phyloP scores from a whole-genome alignment of 2,329 filamentous ascomycete species.

The Sporothrix curviconia region DNA sequence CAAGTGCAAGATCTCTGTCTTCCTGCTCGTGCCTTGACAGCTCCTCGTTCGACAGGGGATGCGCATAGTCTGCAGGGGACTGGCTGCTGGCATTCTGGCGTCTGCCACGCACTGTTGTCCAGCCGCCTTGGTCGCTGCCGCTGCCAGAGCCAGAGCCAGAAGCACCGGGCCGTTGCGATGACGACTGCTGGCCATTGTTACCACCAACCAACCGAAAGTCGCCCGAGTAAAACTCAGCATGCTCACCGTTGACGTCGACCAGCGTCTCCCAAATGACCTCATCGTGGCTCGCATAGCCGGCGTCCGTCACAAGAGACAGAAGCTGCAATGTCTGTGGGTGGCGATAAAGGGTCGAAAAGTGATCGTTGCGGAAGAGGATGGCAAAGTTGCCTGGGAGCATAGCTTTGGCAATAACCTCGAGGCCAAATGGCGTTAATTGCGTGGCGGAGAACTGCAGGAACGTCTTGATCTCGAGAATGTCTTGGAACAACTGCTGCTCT shows the following conservation, averaged over 20 bases:
- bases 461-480: constrained; percentile 75
- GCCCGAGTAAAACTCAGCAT: constrained; percentile 77
- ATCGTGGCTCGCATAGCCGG: constrained; percentile 78
- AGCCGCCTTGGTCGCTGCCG: constrained; percentile 29
- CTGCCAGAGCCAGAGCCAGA: not conserved
- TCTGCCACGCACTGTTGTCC: constrained; percentile 49
- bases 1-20: constrained; percentile 80
- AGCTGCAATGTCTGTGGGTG: constrained; percentile 72
- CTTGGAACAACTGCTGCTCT: constrained; percentile 74
- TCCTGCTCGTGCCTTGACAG: constrained; percentile 55
- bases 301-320: constrained; percentile 83
- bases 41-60: not conserved
- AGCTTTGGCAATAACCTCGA: constrained; percentile 64
- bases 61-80: not conserved
- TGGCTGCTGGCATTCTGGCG: constrained; percentile 22
- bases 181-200: constrained; percentile 22
- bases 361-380: constrained; percentile 93
- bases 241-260: constrained; percentile 77
- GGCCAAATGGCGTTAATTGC: constrained; percentile 75
- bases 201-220: constrained; percentile 83
- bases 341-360: constrained; percentile 90
- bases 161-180: not conserved
- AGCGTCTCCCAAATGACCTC: constrained; percentile 96
- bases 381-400: constrained; percentile 73
- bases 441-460: constrained; percentile 78